Evolutionary conservation across 1,139 yeast genomes (phyloP).

Genomic region (Diutina sp.): DNA sequence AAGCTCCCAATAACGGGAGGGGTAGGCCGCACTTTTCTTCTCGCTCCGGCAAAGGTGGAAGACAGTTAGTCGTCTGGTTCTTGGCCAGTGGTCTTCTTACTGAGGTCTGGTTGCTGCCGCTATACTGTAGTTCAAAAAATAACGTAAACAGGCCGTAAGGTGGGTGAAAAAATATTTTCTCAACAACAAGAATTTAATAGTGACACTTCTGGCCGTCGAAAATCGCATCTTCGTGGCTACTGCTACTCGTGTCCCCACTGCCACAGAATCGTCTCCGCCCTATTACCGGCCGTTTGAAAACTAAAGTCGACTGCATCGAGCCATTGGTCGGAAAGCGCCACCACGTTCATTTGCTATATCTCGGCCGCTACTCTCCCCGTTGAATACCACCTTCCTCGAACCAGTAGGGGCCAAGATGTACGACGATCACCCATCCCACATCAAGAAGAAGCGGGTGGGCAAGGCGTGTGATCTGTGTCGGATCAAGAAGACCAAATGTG

Average conservation of each 20-base stretch:
- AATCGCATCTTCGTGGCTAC: not conserved
- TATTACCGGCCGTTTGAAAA: not conserved
- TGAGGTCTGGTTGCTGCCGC: not conserved
- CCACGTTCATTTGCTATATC: not conserved
- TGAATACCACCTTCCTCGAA: not conserved
- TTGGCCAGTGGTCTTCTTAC: not conserved
- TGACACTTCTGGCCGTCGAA: not conserved
- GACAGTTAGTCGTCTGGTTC: not conserved
- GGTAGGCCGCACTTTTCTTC: not conserved
- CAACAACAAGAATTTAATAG: not conserved
- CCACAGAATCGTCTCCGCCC: not conserved
- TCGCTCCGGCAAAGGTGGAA: not conserved
- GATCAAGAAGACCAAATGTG: conserved; percentile 64
- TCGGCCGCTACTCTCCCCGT: not conserved
- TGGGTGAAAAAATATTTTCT: not conserved
- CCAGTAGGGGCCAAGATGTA: not conserved
- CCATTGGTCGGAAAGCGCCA: not conserved
- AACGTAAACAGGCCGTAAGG: not conserved
- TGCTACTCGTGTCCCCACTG: not conserved
- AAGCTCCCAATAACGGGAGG: not conserved
- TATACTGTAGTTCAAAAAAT: not conserved
- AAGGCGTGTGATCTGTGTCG: conserved; percentile 77
- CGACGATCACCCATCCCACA: not conserved
- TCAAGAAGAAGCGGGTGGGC: conserved; percentile 57
- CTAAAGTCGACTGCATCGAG: not conserved